Evolutionary conservation across 2,329 filamentous ascomycete species (phyloP), one percentile per base, ranked within the genome.

Genomic region (Didymella arachidicola): DNA sequence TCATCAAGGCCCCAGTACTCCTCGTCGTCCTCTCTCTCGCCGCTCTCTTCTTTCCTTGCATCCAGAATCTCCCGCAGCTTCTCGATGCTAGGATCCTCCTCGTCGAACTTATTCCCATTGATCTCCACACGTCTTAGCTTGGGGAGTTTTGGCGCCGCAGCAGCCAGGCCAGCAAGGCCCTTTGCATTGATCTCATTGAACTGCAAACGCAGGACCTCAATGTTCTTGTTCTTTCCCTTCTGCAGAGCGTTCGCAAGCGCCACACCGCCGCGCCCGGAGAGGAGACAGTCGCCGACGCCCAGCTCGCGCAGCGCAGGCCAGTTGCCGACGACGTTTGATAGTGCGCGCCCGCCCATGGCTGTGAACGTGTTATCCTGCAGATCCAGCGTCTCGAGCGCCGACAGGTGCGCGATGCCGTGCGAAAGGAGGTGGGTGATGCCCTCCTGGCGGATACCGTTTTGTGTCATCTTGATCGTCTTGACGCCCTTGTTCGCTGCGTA

Each of bases 311-410:
- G 82, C 38, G 86, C 81, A 0, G 84, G 78, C 94, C 94, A 99
- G 57, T 84, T 84, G 1, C 86, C 83, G 22, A 94, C 84, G 6
- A 92, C 91, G 66, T 84, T 86, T 38, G 91, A 89, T 52, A 99
- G 83, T 11, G 92, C 92, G 69, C 83, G 89, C 29, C 92, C 91
- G 25, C 93, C 95, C 62, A 85, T 83, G 38, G 89, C 78, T 10
- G 94, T 98, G 77, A 98, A 98, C 0, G 95, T 98, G 80, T 99
- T 99, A 80, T 99, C 95, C 78, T 99, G 94, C 61, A 99, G 82
- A 80, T 99, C 95, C 52, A 99, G 81, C 14, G 93, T 85, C 74
- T 89, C 83, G 54, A 99, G 84, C 43, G 82, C 81, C 30, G 81
- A 83, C 49, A 92, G 87, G 70, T 91, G 84, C 64, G 84, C 86